Conservation (phyloP, 1,139 yeast genomes). For the Diutina sp. region DNA sequence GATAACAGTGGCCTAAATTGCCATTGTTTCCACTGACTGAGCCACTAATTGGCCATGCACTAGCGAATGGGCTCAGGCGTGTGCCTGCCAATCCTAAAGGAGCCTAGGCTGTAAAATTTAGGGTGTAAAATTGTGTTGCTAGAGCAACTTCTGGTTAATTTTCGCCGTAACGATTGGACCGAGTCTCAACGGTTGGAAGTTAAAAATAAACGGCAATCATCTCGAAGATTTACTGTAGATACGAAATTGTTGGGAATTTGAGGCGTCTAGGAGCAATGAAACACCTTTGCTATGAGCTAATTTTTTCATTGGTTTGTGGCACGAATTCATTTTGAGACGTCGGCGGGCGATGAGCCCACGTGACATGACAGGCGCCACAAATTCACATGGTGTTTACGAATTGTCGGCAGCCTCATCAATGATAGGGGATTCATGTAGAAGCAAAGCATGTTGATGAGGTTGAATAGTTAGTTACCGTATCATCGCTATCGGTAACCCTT, state of each 20-base stretch:
- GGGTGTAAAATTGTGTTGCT: neutral
- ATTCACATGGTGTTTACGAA: neutral
- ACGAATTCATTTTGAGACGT: neutral
- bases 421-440: too few relatives aligned
- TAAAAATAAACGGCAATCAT: too few relatives aligned
- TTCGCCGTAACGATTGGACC: neutral
- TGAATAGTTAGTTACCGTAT: too few relatives aligned
- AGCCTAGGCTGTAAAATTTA: neutral
- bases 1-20: neutral
- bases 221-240: neutral
- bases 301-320: neutral
- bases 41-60: neutral
- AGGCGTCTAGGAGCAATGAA: neutral
- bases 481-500: too few relatives aligned
- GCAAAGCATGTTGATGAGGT: too few relatives aligned
- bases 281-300: too few relatives aligned
- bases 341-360: neutral
- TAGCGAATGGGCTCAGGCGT: neutral
- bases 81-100: neutral
- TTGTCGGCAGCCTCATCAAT: too few relatives aligned
- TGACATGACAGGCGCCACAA: neutral
- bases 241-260: neutral
- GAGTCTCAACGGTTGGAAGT: neutral
- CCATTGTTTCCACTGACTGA: neutral
- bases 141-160: neutral